Base-by-base conservation (phyloP, 2,329 filamentous ascomycete species). In the Colletotrichum cereale region DNA sequence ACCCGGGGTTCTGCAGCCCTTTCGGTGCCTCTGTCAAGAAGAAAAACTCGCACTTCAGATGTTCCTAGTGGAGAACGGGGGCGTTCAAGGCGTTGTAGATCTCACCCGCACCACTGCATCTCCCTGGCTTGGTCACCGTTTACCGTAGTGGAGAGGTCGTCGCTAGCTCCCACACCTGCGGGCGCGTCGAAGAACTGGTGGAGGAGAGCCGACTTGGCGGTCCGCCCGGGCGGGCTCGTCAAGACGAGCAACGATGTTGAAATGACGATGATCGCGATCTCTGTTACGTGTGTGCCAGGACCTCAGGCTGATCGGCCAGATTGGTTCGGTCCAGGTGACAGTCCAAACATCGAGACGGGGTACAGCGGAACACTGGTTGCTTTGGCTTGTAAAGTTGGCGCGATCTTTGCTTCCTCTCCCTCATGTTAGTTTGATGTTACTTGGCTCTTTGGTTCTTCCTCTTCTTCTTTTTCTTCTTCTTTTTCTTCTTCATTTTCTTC, bases 251-350 rank as follows among this genome's bases (percentile, higher is more conserved):
- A n/a, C 61, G 34, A 40, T 52, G 34, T 31, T 18, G 47, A 62
- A 53, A 62, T 67, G 65, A 67, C n/a, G 65, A 67, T 63, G 48
- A 36, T 38, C 48, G 60, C n/a, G 48, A 18, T 53, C 24, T 14
- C 36, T 42, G 58, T 67, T 48, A 55, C 48, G 18, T 55, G 65
- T 55, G 65, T 67, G 58, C 29, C 65, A 64, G 58, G 52, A 38
- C 11, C 31, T 38, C 29, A 26, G 31, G 48, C 31, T 38, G 48
- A 67, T 67, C 65, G 48, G 48, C 65, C 24, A 44, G 48, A 47
- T 62, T 50, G 65, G 38, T 24, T 38, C 24, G 14, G 63, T 48
- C 42, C 12, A 16, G 21, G 42, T 8, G 14, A 50, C 42, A 36
- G 47, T 8, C 29, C 31, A 50, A 50, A 48, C 31, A 5, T 50